Base-by-base conservation (phyloP, 2,329 filamentous ascomycete species). In the Dothidotthia symphoricarpi region DNA sequence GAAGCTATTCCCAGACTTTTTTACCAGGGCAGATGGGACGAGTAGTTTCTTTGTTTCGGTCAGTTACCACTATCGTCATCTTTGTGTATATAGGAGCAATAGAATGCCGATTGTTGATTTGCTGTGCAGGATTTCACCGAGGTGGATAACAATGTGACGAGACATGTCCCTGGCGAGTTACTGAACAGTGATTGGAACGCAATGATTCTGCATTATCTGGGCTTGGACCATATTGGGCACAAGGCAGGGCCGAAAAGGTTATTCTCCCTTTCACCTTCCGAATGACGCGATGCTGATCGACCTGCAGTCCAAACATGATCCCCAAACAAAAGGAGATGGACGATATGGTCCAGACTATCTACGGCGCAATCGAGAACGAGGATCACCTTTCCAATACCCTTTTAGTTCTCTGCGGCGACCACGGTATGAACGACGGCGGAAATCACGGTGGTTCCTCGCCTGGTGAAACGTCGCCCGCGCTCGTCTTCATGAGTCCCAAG, bases 341-440 rank as follows among this genome's bases (percentile, higher is more conserved):
- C 58, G 75, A 69, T 1, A 84, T 97, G 46, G 83, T 96, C 26
- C 74, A 75, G 45, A 71, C 80, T 40, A 84, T 98, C 16, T 96
- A 88, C 59, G 71, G 75, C 10, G 85, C 87, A 6, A 85, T 98
- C 49, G 77, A 85, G 57, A 75, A 75, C 3, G 70, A 86, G 39
- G 62, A 76, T 1, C 85, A 95, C 64, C 79, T 96, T 1, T 62
- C 79, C 22, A 85, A 86, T 4, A 89, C 91, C 0, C 71, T 98
- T 2, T 77, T 98, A 30, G 82, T 98, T 3, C 70, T 98, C 6
- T 88, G 85, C 39, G 93, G 93, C 39, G 94, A 98, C 57, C 93
- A 98, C 62, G 93, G 93, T n/a, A 98, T 98, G 93, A 98, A 97
- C 54, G 91, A 97, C 55, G 93, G 88, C 14, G 93, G 93, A 2